Base-by-base conservation (phyloP, 2,329 filamentous ascomycete genomes). In the Aquanectria penicillioides region DNA sequence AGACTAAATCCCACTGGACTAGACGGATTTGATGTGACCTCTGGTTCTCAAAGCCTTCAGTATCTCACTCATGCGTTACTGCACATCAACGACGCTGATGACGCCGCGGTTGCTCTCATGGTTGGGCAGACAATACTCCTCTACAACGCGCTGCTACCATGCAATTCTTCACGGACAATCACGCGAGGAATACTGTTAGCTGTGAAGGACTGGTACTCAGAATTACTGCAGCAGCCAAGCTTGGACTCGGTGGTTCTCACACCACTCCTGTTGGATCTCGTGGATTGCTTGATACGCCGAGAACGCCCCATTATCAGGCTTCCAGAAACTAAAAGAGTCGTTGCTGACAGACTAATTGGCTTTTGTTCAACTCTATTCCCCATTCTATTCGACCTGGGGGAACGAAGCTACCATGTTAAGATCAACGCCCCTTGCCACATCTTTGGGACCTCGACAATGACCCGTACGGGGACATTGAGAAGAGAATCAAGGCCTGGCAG, bases 261-360 rank as follows among this genome's bases (percentile, higher is more conserved):
- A 2, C 57, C 61, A 2, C 15, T 65, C 15, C 22, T 59, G 10
- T 12, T 63, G 5, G 63, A 65, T 29, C 61, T 55, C 5, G 25
- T 61, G 9, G 54, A 63, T 20, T 61, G 61, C 15, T 5, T 65
- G 8, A 25, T 65, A 13, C 43, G 61, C 3, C 50, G 63, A 11
- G 47, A 65, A 26, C 37, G 28, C 3, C 61, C 61, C 9, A 23
- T 58, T 18, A 15, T 63, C 17, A 49, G 57, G 13, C 20, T 58
- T 4, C 47, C 57, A 2, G 6, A 20, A 3, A 40, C 28, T 5
- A 20, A 57, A 1, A n/a, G 53, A 23, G 31, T 17, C 18, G 44
- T 63, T 17, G 55, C 63, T 12, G 63, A 65, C 38, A 51, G 61
- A 15, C 44, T 26, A 2, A 4, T 62, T 6, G 63, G 63, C 3